Conservation (phyloP, 2,329 filamentous ascomycete species). For the Mycosphaerella sp. region DNA sequence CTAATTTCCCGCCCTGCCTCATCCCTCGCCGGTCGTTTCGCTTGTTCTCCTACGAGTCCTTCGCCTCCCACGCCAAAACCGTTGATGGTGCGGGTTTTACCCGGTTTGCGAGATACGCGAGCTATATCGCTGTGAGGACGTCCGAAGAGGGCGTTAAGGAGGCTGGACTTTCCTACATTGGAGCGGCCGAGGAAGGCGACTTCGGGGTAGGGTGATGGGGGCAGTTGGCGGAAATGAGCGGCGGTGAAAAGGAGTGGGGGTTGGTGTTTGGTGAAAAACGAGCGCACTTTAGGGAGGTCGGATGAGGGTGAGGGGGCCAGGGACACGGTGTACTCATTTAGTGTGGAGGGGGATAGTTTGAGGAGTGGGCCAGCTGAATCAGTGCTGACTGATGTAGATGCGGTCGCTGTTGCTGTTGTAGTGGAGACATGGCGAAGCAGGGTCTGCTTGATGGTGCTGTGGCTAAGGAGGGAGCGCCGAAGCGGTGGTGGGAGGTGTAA, state of each 20-base stretch:
- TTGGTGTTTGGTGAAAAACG: conserved; percentile 44
- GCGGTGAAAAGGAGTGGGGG: conserved; percentile 56
- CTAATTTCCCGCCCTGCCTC: conserved; percentile 31
- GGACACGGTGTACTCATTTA: conserved; percentile 33
- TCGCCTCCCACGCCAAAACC: conserved; percentile 53
- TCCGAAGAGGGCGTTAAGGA: conserved; percentile 59
- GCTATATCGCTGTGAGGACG: conserved; percentile 40
- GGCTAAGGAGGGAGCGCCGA: conserved; percentile 17
- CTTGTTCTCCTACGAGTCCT: conserved; percentile 17
- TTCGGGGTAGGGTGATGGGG: conserved; percentile 51
- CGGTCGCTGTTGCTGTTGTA: not conserved
- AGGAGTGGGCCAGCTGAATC: conserved; percentile 20
- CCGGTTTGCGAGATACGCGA: conserved; percentile 54
- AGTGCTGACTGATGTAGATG: not conserved
- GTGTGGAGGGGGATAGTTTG: conserved; percentile 26
- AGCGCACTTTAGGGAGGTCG: conserved; percentile 38
- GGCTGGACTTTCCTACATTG: conserved; percentile 63
- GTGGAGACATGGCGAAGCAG: conserved; percentile 6
- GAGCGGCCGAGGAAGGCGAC: conserved; percentile 62
- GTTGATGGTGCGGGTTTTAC: conserved; percentile 60
- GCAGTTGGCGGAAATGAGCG: conserved; percentile 55
- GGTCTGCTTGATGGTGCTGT: not conserved
- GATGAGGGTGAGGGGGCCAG: conserved; percentile 28
- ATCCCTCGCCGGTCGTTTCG: conserved; percentile 9
- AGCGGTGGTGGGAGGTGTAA: conserved; percentile 25